Conservation (phyloP, 192 early-diverging fungal species). For the Anaeromyces robustus region DNA sequence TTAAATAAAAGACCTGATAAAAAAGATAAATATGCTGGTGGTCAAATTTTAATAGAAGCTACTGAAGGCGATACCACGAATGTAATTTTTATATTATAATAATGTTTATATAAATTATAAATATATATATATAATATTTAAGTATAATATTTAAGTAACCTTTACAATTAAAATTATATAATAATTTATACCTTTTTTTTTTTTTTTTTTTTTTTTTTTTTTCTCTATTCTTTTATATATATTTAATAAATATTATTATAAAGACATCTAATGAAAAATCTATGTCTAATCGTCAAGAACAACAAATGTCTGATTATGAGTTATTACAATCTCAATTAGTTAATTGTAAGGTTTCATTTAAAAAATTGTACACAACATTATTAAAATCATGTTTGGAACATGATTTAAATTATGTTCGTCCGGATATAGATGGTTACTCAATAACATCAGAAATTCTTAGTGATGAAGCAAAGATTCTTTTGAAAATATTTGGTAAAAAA, state of each 20-base stretch:
- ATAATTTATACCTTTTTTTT: no score
- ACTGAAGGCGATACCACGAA: conserved; percentile 8
- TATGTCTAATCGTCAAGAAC: background rate
- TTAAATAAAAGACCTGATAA: conserved; percentile 18
- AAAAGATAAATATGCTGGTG: conserved; percentile 43
- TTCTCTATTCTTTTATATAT: background rate
- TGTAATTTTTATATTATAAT: background rate
- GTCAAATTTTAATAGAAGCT: conserved; percentile 24
- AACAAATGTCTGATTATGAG: background rate
- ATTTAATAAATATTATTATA: no score
- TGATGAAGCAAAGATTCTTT: conserved; percentile 18
- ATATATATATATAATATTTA: no score
- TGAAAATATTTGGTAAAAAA: conserved; percentile 11
- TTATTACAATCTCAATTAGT: background rate
- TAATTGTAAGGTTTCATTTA: conserved; percentile 2
- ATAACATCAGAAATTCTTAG: conserved; percentile 20
- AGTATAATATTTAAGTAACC: no score
- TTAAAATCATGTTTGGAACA: conserved; percentile 20
- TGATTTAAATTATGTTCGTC: conserved; percentile 17
- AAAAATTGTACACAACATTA: conserved; percentile 20
- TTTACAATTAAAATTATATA: no score
- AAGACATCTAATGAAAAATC: background rate
- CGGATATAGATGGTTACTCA: conserved; percentile 4
- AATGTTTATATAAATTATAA: no score
- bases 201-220: no score